These are phyloP conservation scores for Phytophthora multivora DNA, from an alignment of 352 stramenopile genomes.

Conservation along the genomic window DNA sequence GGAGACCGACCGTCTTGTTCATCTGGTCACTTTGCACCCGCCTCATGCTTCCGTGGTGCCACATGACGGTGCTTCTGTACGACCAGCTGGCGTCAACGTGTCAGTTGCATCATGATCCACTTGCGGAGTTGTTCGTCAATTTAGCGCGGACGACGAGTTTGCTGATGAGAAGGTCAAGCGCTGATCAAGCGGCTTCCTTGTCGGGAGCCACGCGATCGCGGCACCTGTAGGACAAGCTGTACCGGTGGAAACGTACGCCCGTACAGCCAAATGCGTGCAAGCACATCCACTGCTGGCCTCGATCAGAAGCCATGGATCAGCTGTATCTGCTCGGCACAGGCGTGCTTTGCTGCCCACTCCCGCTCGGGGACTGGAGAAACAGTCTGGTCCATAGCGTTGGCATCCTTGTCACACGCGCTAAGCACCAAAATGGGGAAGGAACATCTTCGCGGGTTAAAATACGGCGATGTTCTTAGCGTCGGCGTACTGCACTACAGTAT, in stretches of 20 bases:
- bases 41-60: constrained; percentile 26
- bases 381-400: too few species aligned
- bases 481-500: too few species aligned
- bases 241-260: constrained; percentile 11
- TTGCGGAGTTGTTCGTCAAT: background rate
- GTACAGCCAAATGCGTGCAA: constrained; percentile 22
- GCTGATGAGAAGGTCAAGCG: constrained; percentile 18
- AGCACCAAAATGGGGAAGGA: constrained; percentile 13
- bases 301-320: constrained; percentile 29
- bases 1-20: constrained; percentile 26
- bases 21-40: constrained; percentile 29
- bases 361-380: too few species aligned
- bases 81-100: constrained; percentile 14
- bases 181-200: constrained; percentile 16
- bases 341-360: background rate
- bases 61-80: constrained; percentile 15
- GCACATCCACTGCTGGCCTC: constrained; percentile 3
- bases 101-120: background rate
- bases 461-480: too few species aligned
- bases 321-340: constrained; percentile 19
- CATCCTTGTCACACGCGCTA: constrained; percentile 19
- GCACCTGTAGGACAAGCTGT: constrained; percentile 11
- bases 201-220: constrained; percentile 14
- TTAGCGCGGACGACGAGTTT: background rate
- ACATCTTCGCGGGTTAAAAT: background rate